A percentile compares a stretch with the other conserved stretches of the same genome.
phyloP scores from a whole-genome alignment of 148 eudicot genomes.

The Rhododendron vialii region DNA sequence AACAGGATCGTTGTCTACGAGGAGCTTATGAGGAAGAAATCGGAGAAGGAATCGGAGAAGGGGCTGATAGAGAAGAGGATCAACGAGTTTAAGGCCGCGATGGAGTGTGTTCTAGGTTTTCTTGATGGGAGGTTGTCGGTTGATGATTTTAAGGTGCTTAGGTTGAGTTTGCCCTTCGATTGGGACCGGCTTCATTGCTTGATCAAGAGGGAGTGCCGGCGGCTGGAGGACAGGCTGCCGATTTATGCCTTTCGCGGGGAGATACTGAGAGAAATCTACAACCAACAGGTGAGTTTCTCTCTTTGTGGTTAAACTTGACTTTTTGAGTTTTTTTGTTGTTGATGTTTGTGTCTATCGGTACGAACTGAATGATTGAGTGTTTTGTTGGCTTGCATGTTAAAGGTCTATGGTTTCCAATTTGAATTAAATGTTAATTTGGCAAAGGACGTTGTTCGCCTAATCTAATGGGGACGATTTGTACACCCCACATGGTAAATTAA shows the following conservation, averaged over 20 bases:
- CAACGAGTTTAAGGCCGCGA: constrained; percentile 42
- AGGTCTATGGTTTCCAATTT: too few relatives aligned
- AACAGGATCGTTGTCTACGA: neutral
- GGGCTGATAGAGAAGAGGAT: constrained; percentile 40
- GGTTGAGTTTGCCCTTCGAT: constrained; percentile 10
- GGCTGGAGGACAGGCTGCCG: constrained; percentile 54
- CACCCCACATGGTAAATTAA: too few relatives aligned
- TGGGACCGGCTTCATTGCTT: constrained; percentile 37
- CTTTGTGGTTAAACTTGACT: neutral
- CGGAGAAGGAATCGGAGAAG: constrained; percentile 31
- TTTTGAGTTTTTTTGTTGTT: neutral
- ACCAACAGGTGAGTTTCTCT: constrained; percentile 41
- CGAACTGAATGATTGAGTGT: neutral
- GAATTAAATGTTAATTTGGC: too few relatives aligned
- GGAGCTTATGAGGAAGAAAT: constrained; percentile 26
- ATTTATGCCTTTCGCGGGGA: constrained; percentile 51
- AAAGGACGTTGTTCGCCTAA: neutral
- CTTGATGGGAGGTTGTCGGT: constrained; percentile 14
- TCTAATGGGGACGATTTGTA: neutral
- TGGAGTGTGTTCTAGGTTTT: constrained; percentile 37
- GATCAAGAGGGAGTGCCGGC: constrained; percentile 45
- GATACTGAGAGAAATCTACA: constrained; percentile 29
- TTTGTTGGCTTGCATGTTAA: neutral
- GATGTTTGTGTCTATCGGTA: neutral
- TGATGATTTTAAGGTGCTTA: constrained; percentile 19